These are phyloP conservation scores for Penicillium soppii DNA, from an alignment of 495 filamentous ascomycete genomes.

Conservation along the genomic window DNA sequence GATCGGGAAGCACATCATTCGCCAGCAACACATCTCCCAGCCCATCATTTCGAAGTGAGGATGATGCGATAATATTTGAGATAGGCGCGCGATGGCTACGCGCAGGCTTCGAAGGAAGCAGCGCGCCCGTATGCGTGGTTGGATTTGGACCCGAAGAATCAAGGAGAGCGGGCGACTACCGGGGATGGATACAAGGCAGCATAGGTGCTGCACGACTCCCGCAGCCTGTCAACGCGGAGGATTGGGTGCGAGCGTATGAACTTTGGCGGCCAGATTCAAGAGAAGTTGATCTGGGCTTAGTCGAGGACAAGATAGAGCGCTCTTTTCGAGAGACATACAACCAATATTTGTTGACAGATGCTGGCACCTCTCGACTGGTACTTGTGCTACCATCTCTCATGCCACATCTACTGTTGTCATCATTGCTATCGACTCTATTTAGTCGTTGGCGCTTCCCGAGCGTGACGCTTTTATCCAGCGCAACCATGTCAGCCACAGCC, in stretches of 20 bases:
- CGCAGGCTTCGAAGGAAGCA: constrained; percentile 82
- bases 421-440: constrained; percentile 73
- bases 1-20: constrained; percentile 42
- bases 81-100: constrained; percentile 76
- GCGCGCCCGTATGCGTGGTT: constrained; percentile 66
- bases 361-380: constrained; percentile 70
- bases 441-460: constrained; percentile 73
- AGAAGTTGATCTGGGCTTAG: constrained; percentile 68
- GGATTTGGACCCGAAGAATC: constrained; percentile 72
- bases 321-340: constrained; percentile 81
- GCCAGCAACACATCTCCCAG: constrained; percentile 70
- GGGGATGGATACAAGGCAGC: constrained; percentile 56
- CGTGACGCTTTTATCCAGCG: constrained; percentile 75
- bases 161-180: constrained; percentile 78
- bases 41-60: constrained; percentile 73
- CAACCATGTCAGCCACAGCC: constrained; percentile 68
- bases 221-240: constrained; percentile 45
- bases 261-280: constrained; percentile 78
- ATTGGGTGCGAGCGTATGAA: constrained; percentile 73
- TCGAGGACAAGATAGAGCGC: constrained; percentile 86
- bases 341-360: constrained; percentile 74
- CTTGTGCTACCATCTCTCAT: constrained; percentile 75
- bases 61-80: constrained; percentile 81
- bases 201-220: constrained; percentile 15
- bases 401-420: constrained; percentile 75